These are phyloP conservation scores for Scedosporium minutisporum DNA, from an alignment of 2,329 filamentous ascomycete genomes.

Conservation along the genomic window DNA sequence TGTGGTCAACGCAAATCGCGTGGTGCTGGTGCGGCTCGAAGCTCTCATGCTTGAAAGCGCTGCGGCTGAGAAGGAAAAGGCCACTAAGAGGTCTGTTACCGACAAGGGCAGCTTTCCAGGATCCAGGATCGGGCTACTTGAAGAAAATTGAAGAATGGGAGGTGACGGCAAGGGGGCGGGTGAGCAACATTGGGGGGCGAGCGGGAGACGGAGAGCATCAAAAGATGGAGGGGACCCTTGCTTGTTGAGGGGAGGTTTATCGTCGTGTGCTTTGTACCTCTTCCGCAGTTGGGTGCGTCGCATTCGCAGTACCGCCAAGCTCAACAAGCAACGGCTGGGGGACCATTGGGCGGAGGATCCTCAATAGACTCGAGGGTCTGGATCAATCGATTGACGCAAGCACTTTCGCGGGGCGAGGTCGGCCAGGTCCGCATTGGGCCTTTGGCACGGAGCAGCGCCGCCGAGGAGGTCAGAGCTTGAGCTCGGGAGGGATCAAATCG, in stretches of 20 bases:
- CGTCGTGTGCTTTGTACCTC: background rate
- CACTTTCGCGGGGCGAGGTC: too few relatives aligned
- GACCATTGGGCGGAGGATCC: background rate
- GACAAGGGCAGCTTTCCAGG: background rate
- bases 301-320: background rate
- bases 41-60: background rate
- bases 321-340: background rate
- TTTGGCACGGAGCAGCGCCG: too few relatives aligned
- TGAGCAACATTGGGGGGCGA: background rate
- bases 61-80: background rate
- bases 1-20: too few relatives aligned
- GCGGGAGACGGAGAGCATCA: background rate
- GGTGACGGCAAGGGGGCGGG: background rate
- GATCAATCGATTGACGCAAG: too few relatives aligned
- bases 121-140: background rate
- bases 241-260: background rate
- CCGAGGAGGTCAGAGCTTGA: too few relatives aligned
- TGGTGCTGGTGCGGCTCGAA: background rate
- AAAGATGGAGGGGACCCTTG: too few relatives aligned
- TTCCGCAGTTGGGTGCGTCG: background rate
- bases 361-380: too few relatives aligned
- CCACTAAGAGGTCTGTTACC: background rate
- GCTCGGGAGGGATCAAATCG: too few relatives aligned
- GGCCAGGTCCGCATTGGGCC: too few relatives aligned
- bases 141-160: background rate